Base-by-base conservation (phyloP, 2,329 filamentous ascomycete species). In the Colletotrichum sojae region DNA sequence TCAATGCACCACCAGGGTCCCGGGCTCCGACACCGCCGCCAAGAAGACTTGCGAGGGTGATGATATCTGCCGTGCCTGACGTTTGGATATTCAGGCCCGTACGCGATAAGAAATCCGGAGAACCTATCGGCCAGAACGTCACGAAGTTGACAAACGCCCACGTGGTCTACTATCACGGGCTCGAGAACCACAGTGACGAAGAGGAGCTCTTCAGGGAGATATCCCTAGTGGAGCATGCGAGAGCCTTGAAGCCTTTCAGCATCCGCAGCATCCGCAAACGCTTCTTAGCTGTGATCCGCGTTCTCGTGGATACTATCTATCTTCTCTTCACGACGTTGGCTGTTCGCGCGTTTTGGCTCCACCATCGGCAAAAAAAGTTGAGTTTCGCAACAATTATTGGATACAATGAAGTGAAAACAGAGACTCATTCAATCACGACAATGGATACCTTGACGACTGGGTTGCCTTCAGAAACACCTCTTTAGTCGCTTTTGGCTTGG, bases 101-200 rank as follows among this genome's bases (percentile, higher is more conserved):
- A 25, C 4, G 22, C 22, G 69, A 65, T 5, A 65, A 61, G n/a
- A 27, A 52, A 3, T 56, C 70, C 20, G 62, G 58, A 25, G 36
- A 61, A 16, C 18, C 55, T 1, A 16, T 67, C 25, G 60, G 63
- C 9, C 31, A 45, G 2, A 43, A 65, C 10, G 73, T 75, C 6
- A 75, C 73, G 51, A 75, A 43, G 3, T 65, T 78, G 22, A 70
- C 75, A 67, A 64, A 74, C 4, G 68, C 76, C 8, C 75, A 75
- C 12, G 76, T 75, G 13, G 72, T 77, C 13, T 80, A 75, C 58
- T 80, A 80, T 20, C 58, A 73, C 12, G 78, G 78, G 10, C 63
- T 71, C 2, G 20, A 64, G 5, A 22, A 73, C 10, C 72, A 75
- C 16, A 31, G 27, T 3, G 74, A 75, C 4, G 76, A 80, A 52